Base-by-base conservation (phyloP, 306 rosid species). In the Ormosia semicastrata region DNA sequence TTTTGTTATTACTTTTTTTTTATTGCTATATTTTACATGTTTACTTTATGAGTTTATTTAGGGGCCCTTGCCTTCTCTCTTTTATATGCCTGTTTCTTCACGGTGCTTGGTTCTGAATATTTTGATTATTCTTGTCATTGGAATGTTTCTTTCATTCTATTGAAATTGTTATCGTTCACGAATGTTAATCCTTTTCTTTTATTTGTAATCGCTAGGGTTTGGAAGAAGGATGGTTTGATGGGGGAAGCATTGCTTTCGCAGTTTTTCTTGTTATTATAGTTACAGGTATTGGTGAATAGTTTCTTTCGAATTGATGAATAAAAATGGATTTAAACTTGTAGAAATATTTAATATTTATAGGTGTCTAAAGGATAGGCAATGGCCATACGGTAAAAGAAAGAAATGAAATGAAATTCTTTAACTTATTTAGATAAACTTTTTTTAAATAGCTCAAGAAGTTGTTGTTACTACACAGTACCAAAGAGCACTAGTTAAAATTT, bases 211-310 rank as follows among this genome's bases (percentile, higher is more conserved):
- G 63, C 7, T 68, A 94, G 98, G 98, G 98, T 73, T 5, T 87
- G 54, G 32, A 89, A 71, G 87, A 92, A 83, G 98, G 98, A 81
- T 94, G 97, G 97, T 87, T 75, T 74, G 98, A 94, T 77, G 96
- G 98, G 74, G 97, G 94, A 56, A 92, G 98, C 87, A 94, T 92
- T 82, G 72, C 94, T 73, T 86, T 92, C 40, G 98, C 98, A 68
- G 98, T 94, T 49, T 24, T 90, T 33, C 94, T 94, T 80, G 98
- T 94, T 63, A 90, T 92, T 74, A 47, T 90, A 34, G 97, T 92
- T 69, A 94, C 98, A 80, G 98, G 98, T 94, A 88, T 9, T 81
- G 49, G 72, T 4, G 18, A 76, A 43, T n/a, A 9, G 36, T 33
- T 62, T 54, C 60, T 80, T 65, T 73, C 49, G 3, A 53, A 78